Evolutionary conservation across 2,329 filamentous ascomycete species (phyloP).

Genomic region (Colletotrichum liriopes): DNA sequence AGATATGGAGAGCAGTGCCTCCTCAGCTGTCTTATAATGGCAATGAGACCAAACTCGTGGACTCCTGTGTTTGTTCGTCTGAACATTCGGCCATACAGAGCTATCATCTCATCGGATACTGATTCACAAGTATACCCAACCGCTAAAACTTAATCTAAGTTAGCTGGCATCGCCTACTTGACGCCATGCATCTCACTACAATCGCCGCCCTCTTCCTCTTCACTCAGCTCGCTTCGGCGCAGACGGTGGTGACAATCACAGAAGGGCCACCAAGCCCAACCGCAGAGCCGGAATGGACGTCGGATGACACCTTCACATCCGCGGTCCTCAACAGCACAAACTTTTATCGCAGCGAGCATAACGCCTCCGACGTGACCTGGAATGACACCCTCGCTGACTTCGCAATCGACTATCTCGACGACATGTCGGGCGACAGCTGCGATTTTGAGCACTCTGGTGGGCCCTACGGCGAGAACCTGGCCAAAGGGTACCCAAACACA

Average conservation of each 20-base stretch:
- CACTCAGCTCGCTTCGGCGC: background rate
- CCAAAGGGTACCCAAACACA: slow-evolving; percentile 75
- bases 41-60: background rate
- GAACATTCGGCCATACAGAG: background rate
- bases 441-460: slow-evolving; percentile 71
- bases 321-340: slow-evolving; percentile 79
- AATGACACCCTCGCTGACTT: slow-evolving; percentile 74
- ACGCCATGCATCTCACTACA: slow-evolving; percentile 4
- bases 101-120: too few species aligned
- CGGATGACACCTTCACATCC: slow-evolving; percentile 59
- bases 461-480: slow-evolving; percentile 82
- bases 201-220: background rate
- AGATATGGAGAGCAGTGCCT: background rate
- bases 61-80: background rate
- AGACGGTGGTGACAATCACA: slow-evolving; percentile 46
- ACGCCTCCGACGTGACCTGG: slow-evolving; percentile 73
- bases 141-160: too few species aligned
- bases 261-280: slow-evolving; percentile 46
- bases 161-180: background rate
- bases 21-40: background rate
- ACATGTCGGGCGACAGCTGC: slow-evolving; percentile 51
- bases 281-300: slow-evolving; percentile 51
- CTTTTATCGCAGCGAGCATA: slow-evolving; percentile 74
- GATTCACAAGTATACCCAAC: background rate
- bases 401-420: slow-evolving; percentile 65